Conservation (phyloP, 1,284 basidiomycete genomes). For the Ceratobasidium sp. region DNA sequence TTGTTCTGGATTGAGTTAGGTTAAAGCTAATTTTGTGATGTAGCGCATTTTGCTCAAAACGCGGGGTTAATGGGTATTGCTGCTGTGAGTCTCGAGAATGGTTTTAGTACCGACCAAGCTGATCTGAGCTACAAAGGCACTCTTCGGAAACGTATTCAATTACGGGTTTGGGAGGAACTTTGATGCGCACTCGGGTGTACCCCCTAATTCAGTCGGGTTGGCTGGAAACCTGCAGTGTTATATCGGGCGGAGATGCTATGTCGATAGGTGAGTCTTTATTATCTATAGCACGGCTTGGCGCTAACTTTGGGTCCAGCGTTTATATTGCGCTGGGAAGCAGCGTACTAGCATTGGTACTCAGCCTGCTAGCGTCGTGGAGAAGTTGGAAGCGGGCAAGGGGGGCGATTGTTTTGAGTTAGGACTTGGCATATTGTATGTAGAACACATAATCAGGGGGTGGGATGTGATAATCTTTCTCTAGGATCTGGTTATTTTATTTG, state of each 20-base stretch:
- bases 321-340: constrained; percentile 31
- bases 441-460: no score
- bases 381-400: constrained; percentile 22
- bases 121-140: constrained; percentile 8
- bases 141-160: constrained; percentile 76
- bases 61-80: constrained; percentile 83
- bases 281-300: no score
- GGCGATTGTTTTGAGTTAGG: background rate
- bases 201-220: background rate
- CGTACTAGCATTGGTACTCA: constrained; percentile 14
- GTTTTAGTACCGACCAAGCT: background rate
- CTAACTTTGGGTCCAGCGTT: no score
- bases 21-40: background rate
- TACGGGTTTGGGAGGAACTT: constrained; percentile 83
- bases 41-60: constrained; percentile 78
- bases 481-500: no score
- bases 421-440: no score
- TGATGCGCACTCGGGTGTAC: constrained; percentile 68
- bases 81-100: constrained; percentile 69
- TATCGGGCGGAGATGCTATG: constrained; percentile 44
- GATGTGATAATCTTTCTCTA: no score
- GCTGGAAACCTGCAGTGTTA: constrained; percentile 43
- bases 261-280: constrained; percentile 34
- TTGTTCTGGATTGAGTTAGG: background rate
- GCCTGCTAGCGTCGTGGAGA: constrained; percentile 31